Conservation (phyloP, 208 protist genomes). For the Lotmaria passim region DNA sequence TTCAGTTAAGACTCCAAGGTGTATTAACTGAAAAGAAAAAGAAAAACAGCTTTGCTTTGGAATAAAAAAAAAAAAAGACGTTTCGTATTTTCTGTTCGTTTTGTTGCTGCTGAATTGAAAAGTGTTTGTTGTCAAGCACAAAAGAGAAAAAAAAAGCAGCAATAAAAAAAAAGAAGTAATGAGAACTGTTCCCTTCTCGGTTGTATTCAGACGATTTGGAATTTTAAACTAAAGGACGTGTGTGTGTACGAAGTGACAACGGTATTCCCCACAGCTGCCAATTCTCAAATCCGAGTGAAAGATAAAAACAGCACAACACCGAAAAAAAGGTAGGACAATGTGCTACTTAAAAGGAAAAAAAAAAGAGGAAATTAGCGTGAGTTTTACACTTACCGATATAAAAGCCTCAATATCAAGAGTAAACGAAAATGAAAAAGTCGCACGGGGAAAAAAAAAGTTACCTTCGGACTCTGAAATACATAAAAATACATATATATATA, state of each 20-base stretch:
- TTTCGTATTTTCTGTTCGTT: background rate
- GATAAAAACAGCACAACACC: constrained; percentile 9
- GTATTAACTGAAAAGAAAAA: constrained; percentile 15
- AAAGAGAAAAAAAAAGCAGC: background rate
- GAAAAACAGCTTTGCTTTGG: constrained; percentile 6
- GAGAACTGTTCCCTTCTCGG: background rate
- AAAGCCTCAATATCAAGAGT: background rate
- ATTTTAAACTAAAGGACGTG: constrained; percentile 17
- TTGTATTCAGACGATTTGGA: background rate
- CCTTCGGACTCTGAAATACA: too few species aligned
- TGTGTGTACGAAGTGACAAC: constrained; percentile 8
- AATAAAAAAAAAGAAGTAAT: constrained; percentile 3
- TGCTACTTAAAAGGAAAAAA: background rate
- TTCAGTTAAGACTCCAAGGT: too few species aligned
- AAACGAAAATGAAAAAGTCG: background rate
- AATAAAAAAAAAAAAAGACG: constrained; percentile 21
- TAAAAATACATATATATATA: too few species aligned
- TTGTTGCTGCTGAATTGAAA: background rate
- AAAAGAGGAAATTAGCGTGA: background rate
- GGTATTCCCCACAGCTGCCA: constrained; percentile 21
- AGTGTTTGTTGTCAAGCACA: too few species aligned
- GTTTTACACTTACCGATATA: too few species aligned
- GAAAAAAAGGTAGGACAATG: too few species aligned
- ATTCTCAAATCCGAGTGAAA: constrained; percentile 7
- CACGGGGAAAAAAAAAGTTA: background rate